phyloP scores from a whole-genome alignment of 176 grass and related monocot genomes.

The Elaeis guineensis region DNA sequence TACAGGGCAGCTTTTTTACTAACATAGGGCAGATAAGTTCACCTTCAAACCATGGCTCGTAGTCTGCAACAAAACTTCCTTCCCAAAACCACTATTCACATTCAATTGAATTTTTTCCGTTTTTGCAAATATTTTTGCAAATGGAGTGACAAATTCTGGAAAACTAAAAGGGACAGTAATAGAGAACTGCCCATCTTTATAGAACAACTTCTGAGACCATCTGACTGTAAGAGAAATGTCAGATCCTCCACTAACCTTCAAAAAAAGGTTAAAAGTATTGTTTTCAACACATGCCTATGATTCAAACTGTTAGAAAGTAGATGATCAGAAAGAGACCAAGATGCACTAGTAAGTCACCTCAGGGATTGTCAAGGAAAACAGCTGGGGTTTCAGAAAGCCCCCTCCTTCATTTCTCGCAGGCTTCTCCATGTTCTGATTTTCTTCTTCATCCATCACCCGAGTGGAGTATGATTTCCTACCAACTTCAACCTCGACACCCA shows the following conservation, averaged over 20 bases:
- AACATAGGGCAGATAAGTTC: constrained; percentile 18
- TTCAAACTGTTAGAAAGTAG: constrained; percentile 3
- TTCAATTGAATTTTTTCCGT: constrained; percentile 84
- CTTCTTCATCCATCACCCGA: constrained; percentile 45
- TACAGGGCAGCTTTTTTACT: background rate
- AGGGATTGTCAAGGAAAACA: constrained; percentile 65
- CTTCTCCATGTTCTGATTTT: constrained; percentile 34
- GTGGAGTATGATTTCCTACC: constrained; percentile 59
- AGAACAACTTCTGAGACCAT: constrained; percentile 90
- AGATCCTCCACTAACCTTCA: constrained; percentile 74
- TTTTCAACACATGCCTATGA: no score
- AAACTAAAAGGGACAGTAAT: constrained; percentile 69
- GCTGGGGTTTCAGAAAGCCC: constrained; percentile 53
- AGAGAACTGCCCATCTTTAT: constrained; percentile 60
- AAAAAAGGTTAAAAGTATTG: constrained; percentile 1
- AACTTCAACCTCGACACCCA: constrained; percentile 83
- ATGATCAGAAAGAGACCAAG: constrained; percentile 14
- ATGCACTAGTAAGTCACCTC: constrained; percentile 46
- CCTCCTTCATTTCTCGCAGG: constrained; percentile 30
- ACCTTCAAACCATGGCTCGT: constrained; percentile 93
- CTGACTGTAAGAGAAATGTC: constrained; percentile 61
- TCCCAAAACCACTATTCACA: constrained; percentile 62
- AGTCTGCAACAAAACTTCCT: constrained; percentile 75
- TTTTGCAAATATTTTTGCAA: constrained; percentile 79
- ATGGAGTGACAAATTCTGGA: constrained; percentile 74